Evolutionary conservation across 805 yeast genomes (phyloP), one percentile per base, ranked within the genome.

Genomic region (Tetrapisispora taiwanensis): DNA sequence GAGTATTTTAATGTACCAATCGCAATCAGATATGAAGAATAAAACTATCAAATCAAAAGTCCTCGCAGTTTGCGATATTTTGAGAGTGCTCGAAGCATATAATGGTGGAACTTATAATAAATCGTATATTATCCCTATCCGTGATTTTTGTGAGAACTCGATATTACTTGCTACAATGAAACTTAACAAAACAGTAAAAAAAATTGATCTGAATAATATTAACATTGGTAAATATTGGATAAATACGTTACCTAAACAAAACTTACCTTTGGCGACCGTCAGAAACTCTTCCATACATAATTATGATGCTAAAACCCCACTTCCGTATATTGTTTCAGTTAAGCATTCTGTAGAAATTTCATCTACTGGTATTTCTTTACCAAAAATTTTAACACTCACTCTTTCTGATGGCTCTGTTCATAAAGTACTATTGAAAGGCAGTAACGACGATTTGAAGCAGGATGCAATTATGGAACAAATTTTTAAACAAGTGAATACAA

Each of bases 381-480:
- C 99, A 0, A 90, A 90, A 57, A 82, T 94, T 41, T 69, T 81
- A 42, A 72, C 66, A 1, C 65, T 84, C 42, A 42, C 39, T 0
- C 62, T 80, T 14, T 70, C 79, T 0, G 73, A 78, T 54, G 97
- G 97, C 0, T 49, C 61, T 0, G 54, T 46, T 0, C 81, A 76
- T 47, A 76, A 70, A 45, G 72, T 82, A 57, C 67, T 92, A 17
- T 65, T 89, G 51, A 92, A 92, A 58, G 86, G 86, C 22, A 88
- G 95, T 6, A 74, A 85, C 9, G 98, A 92, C 64, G 98, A 92
- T 63, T 67, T 92, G 42, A 69, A 97, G 42, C 98, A 94, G 63
- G 99, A 92, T 65, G 84, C 95, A 0, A 86, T 92, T 45, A 94
- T 92, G 98, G 94, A 90, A 60, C 97, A 92, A 59, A 97, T 90